phyloP scores from a whole-genome alignment of 2,329 filamentous ascomycete genomes.

The Dothistroma septosporum region DNA sequence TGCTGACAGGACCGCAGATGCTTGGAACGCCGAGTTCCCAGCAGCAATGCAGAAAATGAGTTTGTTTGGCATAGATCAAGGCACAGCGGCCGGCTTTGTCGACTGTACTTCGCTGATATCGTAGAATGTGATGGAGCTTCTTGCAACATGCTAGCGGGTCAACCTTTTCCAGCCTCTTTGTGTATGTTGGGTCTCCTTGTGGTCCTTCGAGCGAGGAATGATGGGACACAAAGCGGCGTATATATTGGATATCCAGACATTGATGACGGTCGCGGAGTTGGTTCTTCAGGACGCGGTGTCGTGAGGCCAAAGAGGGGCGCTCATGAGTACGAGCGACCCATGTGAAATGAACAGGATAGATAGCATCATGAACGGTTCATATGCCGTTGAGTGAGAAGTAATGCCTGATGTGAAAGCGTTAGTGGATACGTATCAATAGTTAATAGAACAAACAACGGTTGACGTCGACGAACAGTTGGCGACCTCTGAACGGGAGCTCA shows the following conservation, averaged over 20 bases:
- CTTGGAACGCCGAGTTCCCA: slow-evolving; percentile 17
- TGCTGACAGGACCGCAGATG: background rate
- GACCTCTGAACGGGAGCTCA: background rate
- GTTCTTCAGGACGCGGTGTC: no score
- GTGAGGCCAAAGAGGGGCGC: no score
- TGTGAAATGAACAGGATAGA: no score
- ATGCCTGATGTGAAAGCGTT: background rate
- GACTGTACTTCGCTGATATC: slow-evolving; percentile 19
- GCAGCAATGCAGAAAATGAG: slow-evolving; percentile 23
- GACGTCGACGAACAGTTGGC: background rate
- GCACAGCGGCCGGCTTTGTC: slow-evolving; percentile 9
- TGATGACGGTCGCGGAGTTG: no score
- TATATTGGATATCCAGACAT: no score
- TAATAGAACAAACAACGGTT: background rate
- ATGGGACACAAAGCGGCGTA: no score
- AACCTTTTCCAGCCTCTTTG: no score
- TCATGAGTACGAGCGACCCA: no score
- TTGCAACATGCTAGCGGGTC: no score
- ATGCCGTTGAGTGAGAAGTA: background rate
- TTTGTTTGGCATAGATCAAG: slow-evolving; percentile 22
- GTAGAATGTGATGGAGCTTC: background rate
- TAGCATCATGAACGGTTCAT: no score
- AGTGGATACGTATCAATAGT: background rate
- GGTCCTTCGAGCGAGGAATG: no score
- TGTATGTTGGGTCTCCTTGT: no score